Conservation (phyloP, 1,139 yeast species). For the Spathaspora sp. region DNA sequence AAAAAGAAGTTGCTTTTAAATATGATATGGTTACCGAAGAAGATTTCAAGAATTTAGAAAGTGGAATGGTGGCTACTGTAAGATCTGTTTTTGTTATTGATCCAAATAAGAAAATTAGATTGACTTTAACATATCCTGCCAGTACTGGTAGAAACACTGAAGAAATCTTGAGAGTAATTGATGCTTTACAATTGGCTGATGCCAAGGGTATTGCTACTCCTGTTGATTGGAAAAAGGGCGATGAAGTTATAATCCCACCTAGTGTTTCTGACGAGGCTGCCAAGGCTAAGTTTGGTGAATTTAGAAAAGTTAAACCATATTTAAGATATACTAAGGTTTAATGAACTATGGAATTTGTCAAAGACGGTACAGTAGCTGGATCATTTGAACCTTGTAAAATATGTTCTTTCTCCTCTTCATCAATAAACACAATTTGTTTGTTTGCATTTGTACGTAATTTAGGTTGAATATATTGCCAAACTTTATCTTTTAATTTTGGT, state of each 20-base stretch:
- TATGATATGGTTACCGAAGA: slow-evolving; percentile 92
- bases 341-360: slow-evolving; percentile 7
- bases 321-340: slow-evolving; percentile 56
- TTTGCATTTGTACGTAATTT: slow-evolving; percentile 19
- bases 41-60: slow-evolving; percentile 74
- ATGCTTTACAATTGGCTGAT: slow-evolving; percentile 81
- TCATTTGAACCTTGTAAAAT: slow-evolving; percentile 8
- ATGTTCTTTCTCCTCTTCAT: slow-evolving; percentile 11
- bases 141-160: slow-evolving; percentile 88
- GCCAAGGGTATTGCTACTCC: slow-evolving; percentile 82
- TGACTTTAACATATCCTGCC: slow-evolving; percentile 84
- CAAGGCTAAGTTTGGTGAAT: slow-evolving; percentile 75
- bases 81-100: slow-evolving; percentile 89
- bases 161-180: slow-evolving; percentile 84
- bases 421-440: slow-evolving; percentile 14
- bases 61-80: slow-evolving; percentile 72
- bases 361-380: slow-evolving; percentile 6
- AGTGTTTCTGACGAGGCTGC: slow-evolving; percentile 79
- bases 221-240: slow-evolving; percentile 70
- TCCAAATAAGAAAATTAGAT: slow-evolving; percentile 81
- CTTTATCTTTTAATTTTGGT: slow-evolving; percentile 31
- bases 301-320: slow-evolving; percentile 80
- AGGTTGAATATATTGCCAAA: slow-evolving; percentile 32
- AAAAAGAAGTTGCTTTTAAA: slow-evolving; percentile 74
- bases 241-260: slow-evolving; percentile 89